Evolutionary conservation across 805 yeast species (phyloP).

Genomic region (Starmerella gropengiesseri): DNA sequence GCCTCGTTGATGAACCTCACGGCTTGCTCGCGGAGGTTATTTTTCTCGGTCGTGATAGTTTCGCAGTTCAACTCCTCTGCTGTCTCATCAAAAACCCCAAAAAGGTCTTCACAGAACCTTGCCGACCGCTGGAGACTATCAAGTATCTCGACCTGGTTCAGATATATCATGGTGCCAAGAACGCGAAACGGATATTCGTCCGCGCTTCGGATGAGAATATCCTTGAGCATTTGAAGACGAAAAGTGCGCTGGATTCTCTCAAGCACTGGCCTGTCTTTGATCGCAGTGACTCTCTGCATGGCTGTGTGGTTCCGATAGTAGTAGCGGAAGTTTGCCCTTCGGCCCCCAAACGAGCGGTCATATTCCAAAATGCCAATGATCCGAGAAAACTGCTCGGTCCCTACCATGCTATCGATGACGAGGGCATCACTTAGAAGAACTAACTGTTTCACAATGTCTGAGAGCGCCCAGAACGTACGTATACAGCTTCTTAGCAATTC

Average conservation of each 20-base stretch:
- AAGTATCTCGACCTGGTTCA: conserved; percentile 58
- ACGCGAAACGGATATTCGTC: conserved; percentile 71
- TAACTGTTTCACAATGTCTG: conserved; percentile 58
- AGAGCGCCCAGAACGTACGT: conserved; percentile 50
- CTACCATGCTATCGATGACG: conserved; percentile 47
- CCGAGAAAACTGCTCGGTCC: conserved; percentile 44
- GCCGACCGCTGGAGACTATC: conserved; percentile 43
- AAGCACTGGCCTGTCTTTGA: conserved; percentile 40
- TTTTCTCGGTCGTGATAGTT: neutral
- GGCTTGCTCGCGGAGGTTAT: conserved; percentile 39
- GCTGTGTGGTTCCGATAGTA: conserved; percentile 46
- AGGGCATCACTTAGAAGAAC: conserved; percentile 59
- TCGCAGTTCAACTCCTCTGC: neutral
- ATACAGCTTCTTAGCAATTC: no score
- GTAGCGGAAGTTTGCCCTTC: conserved; percentile 69
- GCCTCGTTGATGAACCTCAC: conserved; percentile 72
- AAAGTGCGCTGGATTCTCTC: conserved; percentile 61
- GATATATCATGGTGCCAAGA: conserved; percentile 54
- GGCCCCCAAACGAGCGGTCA: conserved; percentile 74
- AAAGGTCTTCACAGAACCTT: conserved; percentile 46
- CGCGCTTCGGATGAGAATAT: conserved; percentile 67
- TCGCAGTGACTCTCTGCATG: conserved; percentile 64
- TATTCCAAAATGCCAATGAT: conserved; percentile 72
- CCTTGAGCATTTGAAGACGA: conserved; percentile 69
- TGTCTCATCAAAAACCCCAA: conserved; percentile 40